phyloP scores from a whole-genome alignment of 2,329 filamentous ascomycete genomes.

The Colletotrichum brevisporum region DNA sequence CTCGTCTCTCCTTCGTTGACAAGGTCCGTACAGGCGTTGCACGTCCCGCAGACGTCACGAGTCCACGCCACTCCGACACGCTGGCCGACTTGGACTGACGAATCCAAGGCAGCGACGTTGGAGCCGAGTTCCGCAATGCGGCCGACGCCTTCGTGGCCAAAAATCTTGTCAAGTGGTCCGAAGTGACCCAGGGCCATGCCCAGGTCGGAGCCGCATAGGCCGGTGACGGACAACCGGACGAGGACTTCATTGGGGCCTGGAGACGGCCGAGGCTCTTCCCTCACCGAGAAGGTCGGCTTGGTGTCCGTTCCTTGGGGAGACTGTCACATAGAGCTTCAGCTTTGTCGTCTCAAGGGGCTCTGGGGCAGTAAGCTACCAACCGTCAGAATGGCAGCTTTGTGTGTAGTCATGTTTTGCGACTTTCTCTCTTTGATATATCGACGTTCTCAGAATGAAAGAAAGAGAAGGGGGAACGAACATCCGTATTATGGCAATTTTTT shows the following conservation, averaged over 20 bases:
- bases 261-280: constrained; percentile 21
- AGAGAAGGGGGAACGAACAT: neutral
- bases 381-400: constrained; percentile 11
- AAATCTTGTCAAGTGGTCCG: constrained; percentile 51
- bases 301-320: constrained; percentile 10
- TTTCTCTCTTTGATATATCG: neutral
- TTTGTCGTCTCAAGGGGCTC: neutral
- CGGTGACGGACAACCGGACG: constrained; percentile 52
- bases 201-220: constrained; percentile 57
- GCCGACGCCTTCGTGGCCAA: constrained; percentile 63
- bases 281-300: constrained; percentile 18
- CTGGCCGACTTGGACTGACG: constrained; percentile 48
- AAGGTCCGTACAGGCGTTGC: constrained; percentile 48
- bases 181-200: constrained; percentile 54
- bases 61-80: constrained; percentile 57
- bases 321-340: neutral
- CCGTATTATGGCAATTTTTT: neutral
- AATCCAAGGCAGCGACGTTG: constrained; percentile 46
- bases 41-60: constrained; percentile 53
- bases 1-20: constrained; percentile 52
- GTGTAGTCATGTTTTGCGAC: neutral
- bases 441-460: neutral
- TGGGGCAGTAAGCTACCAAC: neutral
- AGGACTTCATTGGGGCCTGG: constrained; percentile 48
- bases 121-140: constrained; percentile 54